These are phyloP conservation scores for Neoascochyta sp. DNA, from an alignment of 2,329 filamentous ascomycete genomes.

Conservation along the genomic window DNA sequence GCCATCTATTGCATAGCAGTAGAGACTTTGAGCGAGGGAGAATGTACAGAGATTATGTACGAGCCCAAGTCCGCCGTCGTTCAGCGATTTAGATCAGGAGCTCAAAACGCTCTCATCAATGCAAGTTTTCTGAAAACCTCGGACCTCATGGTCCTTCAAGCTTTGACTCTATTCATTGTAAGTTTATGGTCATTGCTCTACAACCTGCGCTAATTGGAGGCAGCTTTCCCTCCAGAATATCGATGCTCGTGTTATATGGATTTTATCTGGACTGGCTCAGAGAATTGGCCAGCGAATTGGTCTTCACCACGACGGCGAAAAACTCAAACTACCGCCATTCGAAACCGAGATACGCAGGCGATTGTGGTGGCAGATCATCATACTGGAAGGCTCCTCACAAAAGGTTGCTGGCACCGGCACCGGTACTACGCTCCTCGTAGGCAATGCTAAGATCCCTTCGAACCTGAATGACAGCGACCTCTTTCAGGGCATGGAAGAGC, in stretches of 20 bases:
- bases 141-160: constrained; percentile 64
- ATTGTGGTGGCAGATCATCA: constrained; percentile 60
- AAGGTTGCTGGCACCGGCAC: constrained; percentile 53
- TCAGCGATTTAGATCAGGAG: constrained; percentile 54
- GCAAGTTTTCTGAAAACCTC: constrained; percentile 64
- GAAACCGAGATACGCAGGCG: constrained; percentile 54
- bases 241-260: constrained; percentile 58
- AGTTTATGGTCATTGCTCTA: constrained; percentile 13
- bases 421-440: constrained; percentile 41
- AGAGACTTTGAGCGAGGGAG: constrained; percentile 54
- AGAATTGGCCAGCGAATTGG: constrained; percentile 60
- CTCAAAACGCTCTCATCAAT: constrained; percentile 63
- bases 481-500: constrained; percentile 43
- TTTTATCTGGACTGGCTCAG: constrained; percentile 59
- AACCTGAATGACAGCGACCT: constrained; percentile 54
- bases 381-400: constrained; percentile 56
- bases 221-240: constrained; percentile 46
- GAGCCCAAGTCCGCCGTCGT: constrained; percentile 52
- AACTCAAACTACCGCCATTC: constrained; percentile 53
- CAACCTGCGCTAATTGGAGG: background rate
- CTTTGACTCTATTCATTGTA: constrained; percentile 64
- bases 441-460: constrained; percentile 49
- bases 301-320: constrained; percentile 56
- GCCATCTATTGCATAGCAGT: constrained; percentile 28
- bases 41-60: constrained; percentile 53